Percentiles rank a stretch among this genome's conserved stretches.
phyloP scores from a whole-genome alignment of 345 rosid genomes.

The Gossypium arboreum region DNA sequence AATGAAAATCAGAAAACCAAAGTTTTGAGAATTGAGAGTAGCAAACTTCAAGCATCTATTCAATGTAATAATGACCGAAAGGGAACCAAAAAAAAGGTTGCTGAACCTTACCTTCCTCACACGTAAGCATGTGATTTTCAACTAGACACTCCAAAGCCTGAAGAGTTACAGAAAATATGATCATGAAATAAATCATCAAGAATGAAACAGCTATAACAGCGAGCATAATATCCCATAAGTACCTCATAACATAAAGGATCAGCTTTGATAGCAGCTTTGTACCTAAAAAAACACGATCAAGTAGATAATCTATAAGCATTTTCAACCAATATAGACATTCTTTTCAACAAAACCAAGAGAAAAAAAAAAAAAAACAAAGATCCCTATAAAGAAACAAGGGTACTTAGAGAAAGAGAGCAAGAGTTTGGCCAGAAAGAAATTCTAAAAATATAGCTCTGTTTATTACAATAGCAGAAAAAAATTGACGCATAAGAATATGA shows the following conservation, averaged over 20 bases:
- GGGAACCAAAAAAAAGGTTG: slow-evolving; percentile 12
- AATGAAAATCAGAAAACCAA: neutral
- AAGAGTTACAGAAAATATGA: slow-evolving; percentile 20
- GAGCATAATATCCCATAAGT: slow-evolving; percentile 17
- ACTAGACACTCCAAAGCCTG: slow-evolving; percentile 97
- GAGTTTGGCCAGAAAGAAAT: neutral
- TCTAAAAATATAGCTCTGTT: neutral
- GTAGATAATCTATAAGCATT: neutral
- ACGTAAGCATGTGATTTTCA: slow-evolving; percentile 92
- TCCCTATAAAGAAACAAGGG: neutral
- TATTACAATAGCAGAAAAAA: neutral
- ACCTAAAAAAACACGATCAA: slow-evolving; percentile 43
- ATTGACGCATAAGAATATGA: neutral
- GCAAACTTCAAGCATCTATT: neutral
- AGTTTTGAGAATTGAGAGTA: neutral
- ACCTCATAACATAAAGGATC: slow-evolving; percentile 99
- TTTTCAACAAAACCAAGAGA: neutral
- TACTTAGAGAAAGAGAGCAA: neutral
- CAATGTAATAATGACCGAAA: neutral
- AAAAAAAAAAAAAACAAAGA: neutral
- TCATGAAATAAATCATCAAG: slow-evolving; percentile 8
- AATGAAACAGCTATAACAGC: neutral
- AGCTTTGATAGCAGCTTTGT: slow-evolving; percentile 93
- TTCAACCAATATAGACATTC: neutral
- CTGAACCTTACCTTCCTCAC: slow-evolving; percentile 68